Percentiles rank a stretch among this genome's conserved stretches.
Evolutionary conservation across 78 protist genomes (phyloP).

Genomic region (Tieghemostelium lacteum): DNA sequence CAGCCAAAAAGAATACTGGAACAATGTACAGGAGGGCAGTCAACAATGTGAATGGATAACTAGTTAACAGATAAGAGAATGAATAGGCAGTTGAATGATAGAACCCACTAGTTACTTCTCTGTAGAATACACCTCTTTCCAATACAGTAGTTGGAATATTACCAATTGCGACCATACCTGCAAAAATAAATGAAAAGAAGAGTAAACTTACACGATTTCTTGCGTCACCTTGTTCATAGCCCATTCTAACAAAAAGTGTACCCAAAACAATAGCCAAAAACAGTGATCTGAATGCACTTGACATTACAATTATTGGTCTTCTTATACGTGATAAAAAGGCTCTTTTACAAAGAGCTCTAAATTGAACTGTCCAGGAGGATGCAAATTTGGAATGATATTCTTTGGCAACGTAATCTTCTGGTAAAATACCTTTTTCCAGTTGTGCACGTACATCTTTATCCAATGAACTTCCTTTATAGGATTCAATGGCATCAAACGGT

Average conservation of each 20-base stretch:
- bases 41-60: conserved; percentile 41
- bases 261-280: conserved; percentile 45
- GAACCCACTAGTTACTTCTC: conserved; percentile 55
- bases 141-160: conserved; percentile 49
- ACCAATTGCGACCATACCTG: conserved; percentile 69
- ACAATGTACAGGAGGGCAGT: conserved; percentile 30
- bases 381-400: conserved; percentile 14
- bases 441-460: not conserved
- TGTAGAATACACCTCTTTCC: conserved; percentile 67
- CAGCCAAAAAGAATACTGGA: conserved; percentile 40
- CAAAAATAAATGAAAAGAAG: conserved; percentile 65
- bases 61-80: conserved; percentile 23
- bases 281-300: conserved; percentile 20
- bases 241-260: conserved; percentile 59
- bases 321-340: conserved; percentile 7
- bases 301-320: conserved; percentile 19
- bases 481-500: conserved; percentile 14
- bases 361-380: conserved; percentile 25
- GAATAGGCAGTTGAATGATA: conserved; percentile 43
- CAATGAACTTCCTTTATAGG: conserved; percentile 15
- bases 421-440: conserved; percentile 7
- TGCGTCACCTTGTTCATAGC: conserved; percentile 62
- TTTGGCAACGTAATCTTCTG: not conserved
- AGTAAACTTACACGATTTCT: conserved; percentile 50
- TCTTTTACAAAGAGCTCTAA: conserved; percentile 1